phyloP scores from a whole-genome alignment of 306 rosid species.

The Lathyrus tuberosus region DNA sequence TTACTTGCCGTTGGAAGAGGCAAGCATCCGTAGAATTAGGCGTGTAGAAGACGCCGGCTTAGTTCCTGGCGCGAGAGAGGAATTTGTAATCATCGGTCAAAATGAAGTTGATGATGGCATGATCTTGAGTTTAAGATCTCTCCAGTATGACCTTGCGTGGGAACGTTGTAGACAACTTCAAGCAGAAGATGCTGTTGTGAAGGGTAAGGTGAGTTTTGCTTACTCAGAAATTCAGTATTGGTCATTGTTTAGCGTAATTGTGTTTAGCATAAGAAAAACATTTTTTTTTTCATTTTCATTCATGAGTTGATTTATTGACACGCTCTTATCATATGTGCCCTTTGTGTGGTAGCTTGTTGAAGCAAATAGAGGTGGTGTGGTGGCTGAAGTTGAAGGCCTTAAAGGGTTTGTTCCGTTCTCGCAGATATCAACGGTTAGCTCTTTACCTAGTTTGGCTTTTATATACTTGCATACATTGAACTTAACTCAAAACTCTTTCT shows the following conservation, averaged over 20 bases:
- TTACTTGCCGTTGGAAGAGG: slow-evolving; percentile 81
- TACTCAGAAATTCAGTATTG: neutral
- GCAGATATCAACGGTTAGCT: slow-evolving; percentile 85
- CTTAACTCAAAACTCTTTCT: slow-evolving; percentile 20
- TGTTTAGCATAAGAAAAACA: neutral
- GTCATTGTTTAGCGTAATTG: slow-evolving; percentile 26
- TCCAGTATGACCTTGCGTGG: slow-evolving; percentile 90
- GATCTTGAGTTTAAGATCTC: slow-evolving; percentile 72
- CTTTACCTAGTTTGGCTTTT: slow-evolving; percentile 35
- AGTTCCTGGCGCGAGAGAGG: slow-evolving; percentile 72
- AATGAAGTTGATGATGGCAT: slow-evolving; percentile 79
- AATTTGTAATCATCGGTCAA: slow-evolving; percentile 82
- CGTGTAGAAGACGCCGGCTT: slow-evolving; percentile 84
- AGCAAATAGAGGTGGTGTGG: slow-evolving; percentile 94
- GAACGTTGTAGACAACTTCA: slow-evolving; percentile 96
- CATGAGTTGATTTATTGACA: neutral
- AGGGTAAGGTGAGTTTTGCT: slow-evolving; percentile 87
- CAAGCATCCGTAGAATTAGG: slow-evolving; percentile 66
- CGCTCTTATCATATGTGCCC: neutral
- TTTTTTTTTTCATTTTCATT: too few species aligned
- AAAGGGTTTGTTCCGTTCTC: slow-evolving; percentile 98
- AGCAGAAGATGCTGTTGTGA: slow-evolving; percentile 92
- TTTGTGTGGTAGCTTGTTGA: slow-evolving; percentile 66
- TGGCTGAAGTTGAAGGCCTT: slow-evolving; percentile 90
- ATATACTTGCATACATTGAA: slow-evolving; percentile 21